Conservation (phyloP, 805 yeast species). For the Wickerhamomyces canadensis region DNA sequence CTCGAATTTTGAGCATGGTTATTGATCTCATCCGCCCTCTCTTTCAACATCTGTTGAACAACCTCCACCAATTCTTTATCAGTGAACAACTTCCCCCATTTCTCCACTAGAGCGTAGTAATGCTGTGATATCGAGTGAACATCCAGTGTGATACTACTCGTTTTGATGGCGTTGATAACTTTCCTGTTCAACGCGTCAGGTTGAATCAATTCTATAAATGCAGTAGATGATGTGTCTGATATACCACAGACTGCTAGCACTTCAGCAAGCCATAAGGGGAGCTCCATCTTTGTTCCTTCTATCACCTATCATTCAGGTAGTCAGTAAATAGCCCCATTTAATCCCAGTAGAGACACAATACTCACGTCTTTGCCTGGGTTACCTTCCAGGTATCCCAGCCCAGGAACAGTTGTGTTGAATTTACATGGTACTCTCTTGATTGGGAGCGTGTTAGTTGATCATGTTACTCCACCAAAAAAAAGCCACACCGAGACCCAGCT, state of each 20-base stretch:
- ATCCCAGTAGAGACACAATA: conserved; percentile 13
- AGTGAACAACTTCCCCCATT: conserved; percentile 71
- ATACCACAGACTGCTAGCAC: conserved; percentile 52
- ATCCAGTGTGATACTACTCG: conserved; percentile 64
- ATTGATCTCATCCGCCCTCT: conserved; percentile 65
- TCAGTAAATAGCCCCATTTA: conserved; percentile 2
- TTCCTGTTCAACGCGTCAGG: conserved; percentile 65
- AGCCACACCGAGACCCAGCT: neutral
- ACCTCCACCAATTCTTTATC: conserved; percentile 57
- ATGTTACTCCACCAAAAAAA: no score
- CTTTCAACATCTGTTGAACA: conserved; percentile 45
- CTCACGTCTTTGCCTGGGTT: conserved; percentile 49
- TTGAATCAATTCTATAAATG: conserved; percentile 60
- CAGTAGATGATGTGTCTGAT: conserved; percentile 27
- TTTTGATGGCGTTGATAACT: conserved; percentile 76
- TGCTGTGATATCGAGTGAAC: conserved; percentile 59
- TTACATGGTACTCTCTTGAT: conserved; percentile 63
- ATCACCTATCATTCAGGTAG: conserved; percentile 29
- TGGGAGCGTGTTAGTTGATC: no score
- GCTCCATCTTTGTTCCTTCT: conserved; percentile 59
- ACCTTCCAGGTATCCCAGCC: conserved; percentile 82
- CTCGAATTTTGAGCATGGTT: conserved; percentile 47
- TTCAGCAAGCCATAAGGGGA: conserved; percentile 89
- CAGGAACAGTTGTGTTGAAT: conserved; percentile 74
- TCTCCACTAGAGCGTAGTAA: conserved; percentile 63